These are phyloP conservation scores for Naganishia friedmannii DNA, from an alignment of 768 basidiomycete species.

Conservation along the genomic window DNA sequence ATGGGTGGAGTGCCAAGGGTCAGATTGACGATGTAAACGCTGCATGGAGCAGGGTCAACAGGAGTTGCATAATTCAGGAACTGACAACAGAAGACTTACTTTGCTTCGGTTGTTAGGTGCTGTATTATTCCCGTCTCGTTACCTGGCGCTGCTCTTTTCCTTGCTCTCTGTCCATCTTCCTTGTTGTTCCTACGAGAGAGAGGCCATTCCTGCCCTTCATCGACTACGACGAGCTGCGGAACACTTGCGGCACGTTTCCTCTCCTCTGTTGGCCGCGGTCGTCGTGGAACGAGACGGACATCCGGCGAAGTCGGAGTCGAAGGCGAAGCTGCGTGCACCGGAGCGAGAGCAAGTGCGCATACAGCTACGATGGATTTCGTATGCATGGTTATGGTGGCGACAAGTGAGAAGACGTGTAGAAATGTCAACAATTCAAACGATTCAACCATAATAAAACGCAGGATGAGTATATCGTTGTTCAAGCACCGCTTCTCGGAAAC, in stretches of 20 bases:
- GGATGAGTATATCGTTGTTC: background rate
- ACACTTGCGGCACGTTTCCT: background rate
- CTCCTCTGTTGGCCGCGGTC: background rate
- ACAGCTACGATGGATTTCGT: background rate
- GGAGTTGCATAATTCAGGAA: background rate
- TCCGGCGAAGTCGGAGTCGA: background rate
- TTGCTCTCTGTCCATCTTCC: background rate
- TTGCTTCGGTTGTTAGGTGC: background rate
- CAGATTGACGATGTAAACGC: constrained; percentile 41
- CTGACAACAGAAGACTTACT: constrained; percentile 26
- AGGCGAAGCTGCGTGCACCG: background rate
- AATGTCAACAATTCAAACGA: too few species aligned
- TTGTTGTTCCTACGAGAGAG: background rate
- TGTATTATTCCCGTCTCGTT: constrained; percentile 1
- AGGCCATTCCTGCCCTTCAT: background rate
- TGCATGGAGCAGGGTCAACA: constrained; percentile 10
- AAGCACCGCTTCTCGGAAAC: background rate
- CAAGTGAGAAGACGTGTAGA: background rate
- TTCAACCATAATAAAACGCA: background rate
- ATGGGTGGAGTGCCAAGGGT: constrained; percentile 38
- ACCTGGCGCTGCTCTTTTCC: background rate
- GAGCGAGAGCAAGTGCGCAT: background rate
- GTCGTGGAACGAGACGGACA: background rate
- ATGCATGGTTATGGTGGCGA: background rate
- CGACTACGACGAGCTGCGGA: background rate